Percentiles rank a stretch among this genome's conserved stretches.
These are phyloP conservation scores for Neostapfia colusana DNA, from an alignment of 176 grass and related monocot species.

Conservation along the genomic window DNA sequence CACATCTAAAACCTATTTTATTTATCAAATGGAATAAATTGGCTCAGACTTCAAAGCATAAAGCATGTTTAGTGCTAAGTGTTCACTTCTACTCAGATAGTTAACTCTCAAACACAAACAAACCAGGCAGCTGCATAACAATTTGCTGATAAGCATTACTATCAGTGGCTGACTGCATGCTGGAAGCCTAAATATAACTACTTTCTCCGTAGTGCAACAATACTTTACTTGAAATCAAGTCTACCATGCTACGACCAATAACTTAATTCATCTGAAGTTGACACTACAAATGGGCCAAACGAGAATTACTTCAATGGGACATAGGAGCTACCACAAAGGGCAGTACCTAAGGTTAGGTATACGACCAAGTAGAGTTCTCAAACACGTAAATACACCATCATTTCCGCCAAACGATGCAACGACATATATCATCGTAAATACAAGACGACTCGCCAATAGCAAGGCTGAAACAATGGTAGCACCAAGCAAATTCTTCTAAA, in stretches of 20 bases:
- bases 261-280: neutral
- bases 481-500: neutral
- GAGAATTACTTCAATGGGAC: neutral
- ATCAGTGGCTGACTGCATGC: neutral
- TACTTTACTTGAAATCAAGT: neutral
- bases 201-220: neutral
- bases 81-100: neutral
- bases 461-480: neutral
- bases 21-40: too few species aligned
- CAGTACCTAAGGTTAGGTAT: neutral
- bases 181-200: neutral
- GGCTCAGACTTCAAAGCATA: neutral
- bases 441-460: too few species aligned
- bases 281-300: neutral
- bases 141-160: neutral
- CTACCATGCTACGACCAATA: neutral
- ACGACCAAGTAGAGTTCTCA: neutral
- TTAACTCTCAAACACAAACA: neutral
- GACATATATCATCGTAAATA: neutral
- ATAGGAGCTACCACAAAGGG: neutral
- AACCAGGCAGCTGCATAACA: neutral
- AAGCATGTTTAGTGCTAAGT: neutral
- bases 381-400: neutral
- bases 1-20: too few species aligned
- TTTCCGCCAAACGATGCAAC: neutral